These are phyloP conservation scores for Solanum phureja DNA, from an alignment of 257 asterid species.

Conservation along the genomic window DNA sequence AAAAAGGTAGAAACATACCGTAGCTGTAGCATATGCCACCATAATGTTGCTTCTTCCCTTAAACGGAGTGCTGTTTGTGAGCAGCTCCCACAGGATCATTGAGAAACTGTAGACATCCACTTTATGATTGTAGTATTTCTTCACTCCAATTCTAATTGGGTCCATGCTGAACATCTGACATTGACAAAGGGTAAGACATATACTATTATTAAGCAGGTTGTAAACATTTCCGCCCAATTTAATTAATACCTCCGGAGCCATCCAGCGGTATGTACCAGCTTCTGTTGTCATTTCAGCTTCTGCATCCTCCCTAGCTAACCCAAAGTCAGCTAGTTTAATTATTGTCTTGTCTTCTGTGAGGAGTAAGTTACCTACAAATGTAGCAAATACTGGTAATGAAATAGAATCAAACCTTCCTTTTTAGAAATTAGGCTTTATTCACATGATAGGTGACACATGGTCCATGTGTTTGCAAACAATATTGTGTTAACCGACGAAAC, in stretches of 20 bases:
- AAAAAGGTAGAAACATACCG: constrained; percentile 17
- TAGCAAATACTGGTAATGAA: background rate
- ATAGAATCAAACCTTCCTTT: background rate
- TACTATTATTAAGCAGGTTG: background rate
- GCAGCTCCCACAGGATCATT: constrained; percentile 54
- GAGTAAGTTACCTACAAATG: constrained; percentile 42
- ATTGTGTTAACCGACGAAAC: background rate
- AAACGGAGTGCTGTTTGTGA: constrained; percentile 50
- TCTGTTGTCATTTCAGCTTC: constrained; percentile 49
- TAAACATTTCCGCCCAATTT: background rate
- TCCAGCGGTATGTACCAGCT: constrained; percentile 70
- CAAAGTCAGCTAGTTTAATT: constrained; percentile 62
- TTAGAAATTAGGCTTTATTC: background rate
- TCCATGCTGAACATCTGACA: constrained; percentile 42
- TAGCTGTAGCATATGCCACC: constrained; percentile 58
- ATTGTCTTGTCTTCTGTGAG: constrained; percentile 43
- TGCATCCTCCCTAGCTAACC: constrained; percentile 51
- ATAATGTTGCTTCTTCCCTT: constrained; percentile 34
- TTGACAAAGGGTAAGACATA: constrained; percentile 1
- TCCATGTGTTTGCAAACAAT: background rate
- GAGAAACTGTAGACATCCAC: constrained; percentile 71
- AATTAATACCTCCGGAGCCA: constrained; percentile 61
- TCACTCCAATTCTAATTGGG: constrained; percentile 24
- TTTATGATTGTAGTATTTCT: constrained; percentile 49
- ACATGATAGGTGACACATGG: background rate